Evolutionary conservation across 2,329 filamentous ascomycete genomes (phyloP), one percentile per base, ranked within the genome.

Genomic region (Fusarium staphyleae): DNA sequence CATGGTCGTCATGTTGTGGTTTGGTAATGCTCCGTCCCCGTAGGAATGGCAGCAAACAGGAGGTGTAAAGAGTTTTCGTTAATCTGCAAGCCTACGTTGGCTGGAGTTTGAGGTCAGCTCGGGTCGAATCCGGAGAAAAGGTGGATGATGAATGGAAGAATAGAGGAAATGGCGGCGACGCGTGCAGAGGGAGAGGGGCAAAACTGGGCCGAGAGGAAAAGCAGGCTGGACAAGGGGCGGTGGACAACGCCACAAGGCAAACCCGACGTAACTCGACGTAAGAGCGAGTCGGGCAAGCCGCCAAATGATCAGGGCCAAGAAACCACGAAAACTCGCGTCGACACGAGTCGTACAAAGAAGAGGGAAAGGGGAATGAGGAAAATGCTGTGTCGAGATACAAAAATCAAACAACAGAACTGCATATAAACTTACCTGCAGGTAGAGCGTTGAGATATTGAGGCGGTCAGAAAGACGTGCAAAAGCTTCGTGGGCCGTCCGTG

Each of bases 1-100:
- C 79, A 81, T 81, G 55, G 79, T 81, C 57, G 79, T 81, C 79
- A 81, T 81, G 32, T 68, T 76, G 66, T 59, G 62, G 46, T 58
- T 55, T 56, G 51, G 35, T 30, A 29, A 33, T 60, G 51, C 59
- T 63, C 57, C 62, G 55, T 67, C 63, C 59, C 60, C 44, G 50
- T 35, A 12, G 39, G 56, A 58, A 65, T 55, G 49, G 43, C 63
- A 65, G 48, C 58, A 50, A 37, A 34, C 22, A 24, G 28, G 48
- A 15, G 29, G 28, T 39, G 19, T 53, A 34, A 35, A 46, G 37
- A n/a, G 41, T 56, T 48, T 51, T 49, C 28, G 32, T 49, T 56
- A 34, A 60, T 63, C 44, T 66, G 59, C 62, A 46, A 63, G 64
- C 57, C 65, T 45, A 43, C 35, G 44, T 41, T 61, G 63, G 62